Percentiles rank a stretch among this genome's conserved stretches.
Evolutionary conservation across 106 monocot genomes (phyloP).

Genomic region (Dendrobium chrysotoxum): DNA sequence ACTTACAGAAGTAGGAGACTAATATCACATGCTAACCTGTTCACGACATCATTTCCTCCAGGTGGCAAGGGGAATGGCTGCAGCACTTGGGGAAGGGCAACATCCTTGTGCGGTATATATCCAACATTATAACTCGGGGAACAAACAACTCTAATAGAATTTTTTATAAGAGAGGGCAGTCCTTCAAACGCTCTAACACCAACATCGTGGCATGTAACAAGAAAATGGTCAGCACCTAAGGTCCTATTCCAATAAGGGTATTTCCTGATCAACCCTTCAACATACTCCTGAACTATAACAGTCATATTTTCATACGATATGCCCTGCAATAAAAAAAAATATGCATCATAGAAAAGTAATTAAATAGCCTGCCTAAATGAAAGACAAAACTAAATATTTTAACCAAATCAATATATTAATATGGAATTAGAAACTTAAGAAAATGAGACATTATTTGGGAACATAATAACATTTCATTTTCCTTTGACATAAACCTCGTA

Average conservation of each 20-base stretch:
- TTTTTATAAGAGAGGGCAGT: slow-evolving; percentile 59
- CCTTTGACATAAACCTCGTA: neutral
- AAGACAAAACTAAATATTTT: neutral
- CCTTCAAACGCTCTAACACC: slow-evolving; percentile 97
- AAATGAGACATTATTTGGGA: neutral
- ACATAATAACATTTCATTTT: neutral
- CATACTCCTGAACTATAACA: slow-evolving; percentile 78
- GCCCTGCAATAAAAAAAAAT: slow-evolving; percentile 39
- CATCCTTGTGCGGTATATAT: slow-evolving; percentile 87
- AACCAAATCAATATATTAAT: neutral
- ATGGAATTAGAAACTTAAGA: neutral
- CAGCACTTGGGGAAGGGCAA: slow-evolving; percentile 91
- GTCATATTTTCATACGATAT: slow-evolving; percentile 98
- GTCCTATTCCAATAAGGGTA: slow-evolving; percentile 99
- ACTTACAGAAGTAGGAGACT: slow-evolving; percentile 1
- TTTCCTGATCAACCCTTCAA: slow-evolving; percentile 76
- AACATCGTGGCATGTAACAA: slow-evolving; percentile 98
- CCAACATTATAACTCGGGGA: slow-evolving; percentile 93
- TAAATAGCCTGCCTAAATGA: neutral
- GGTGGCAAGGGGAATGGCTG: slow-evolving; percentile 91
- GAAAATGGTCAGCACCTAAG: slow-evolving; percentile 83
- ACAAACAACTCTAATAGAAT: slow-evolving; percentile 88
- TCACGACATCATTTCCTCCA: slow-evolving; percentile 83
- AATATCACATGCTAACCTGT: slow-evolving; percentile 43
- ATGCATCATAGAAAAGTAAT: neutral